These are phyloP conservation scores for Lagerstroemia speciosa DNA, from an alignment of 345 rosid genomes.

Conservation along the genomic window DNA sequence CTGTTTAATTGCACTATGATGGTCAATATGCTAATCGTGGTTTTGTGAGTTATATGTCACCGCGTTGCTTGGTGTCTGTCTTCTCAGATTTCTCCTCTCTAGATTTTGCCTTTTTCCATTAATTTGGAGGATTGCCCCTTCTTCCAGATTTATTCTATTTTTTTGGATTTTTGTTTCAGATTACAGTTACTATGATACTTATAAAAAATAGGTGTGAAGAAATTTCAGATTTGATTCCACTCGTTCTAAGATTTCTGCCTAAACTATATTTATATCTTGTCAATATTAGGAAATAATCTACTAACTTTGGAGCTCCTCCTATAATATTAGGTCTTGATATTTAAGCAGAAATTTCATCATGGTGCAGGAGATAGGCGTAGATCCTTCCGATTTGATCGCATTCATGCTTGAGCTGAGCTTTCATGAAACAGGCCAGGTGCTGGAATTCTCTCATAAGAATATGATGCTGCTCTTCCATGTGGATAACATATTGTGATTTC, in stretches of 20 bases:
- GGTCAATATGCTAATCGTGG: background rate
- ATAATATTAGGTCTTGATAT: background rate
- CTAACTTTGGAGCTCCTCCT: background rate
- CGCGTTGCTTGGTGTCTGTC: background rate
- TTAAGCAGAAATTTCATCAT: constrained; percentile 8
- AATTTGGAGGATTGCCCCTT: background rate
- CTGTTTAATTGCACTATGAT: background rate
- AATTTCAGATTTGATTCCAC: background rate
- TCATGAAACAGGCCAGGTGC: constrained; percentile 82
- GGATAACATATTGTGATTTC: background rate
- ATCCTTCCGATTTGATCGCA: constrained; percentile 78
- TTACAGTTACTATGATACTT: background rate
- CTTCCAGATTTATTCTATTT: background rate
- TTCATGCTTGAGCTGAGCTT: constrained; percentile 97
- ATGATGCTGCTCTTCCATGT: background rate
- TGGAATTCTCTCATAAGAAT: background rate
- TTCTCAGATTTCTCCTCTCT: background rate
- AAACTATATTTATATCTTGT: background rate
- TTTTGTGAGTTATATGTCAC: background rate
- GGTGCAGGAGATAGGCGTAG: constrained; percentile 77
- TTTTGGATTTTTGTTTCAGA: background rate
- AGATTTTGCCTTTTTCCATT: background rate
- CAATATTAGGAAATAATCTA: background rate
- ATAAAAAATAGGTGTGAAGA: background rate
- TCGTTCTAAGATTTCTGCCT: background rate